Conservation (phyloP, 257 asterid species). For the Ilex asprella region DNA sequence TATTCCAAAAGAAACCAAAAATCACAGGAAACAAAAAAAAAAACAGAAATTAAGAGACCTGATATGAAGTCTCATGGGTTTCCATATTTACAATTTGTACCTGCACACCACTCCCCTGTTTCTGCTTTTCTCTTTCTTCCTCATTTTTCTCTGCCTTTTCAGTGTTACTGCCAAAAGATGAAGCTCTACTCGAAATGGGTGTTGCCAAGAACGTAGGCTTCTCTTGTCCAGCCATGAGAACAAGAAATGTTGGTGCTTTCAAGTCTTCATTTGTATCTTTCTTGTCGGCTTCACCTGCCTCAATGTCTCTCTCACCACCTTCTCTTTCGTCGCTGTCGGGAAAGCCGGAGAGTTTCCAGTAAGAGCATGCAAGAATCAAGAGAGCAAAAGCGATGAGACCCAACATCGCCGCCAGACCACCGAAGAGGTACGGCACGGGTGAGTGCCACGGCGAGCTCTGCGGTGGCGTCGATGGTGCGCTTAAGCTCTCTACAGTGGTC, state of each 20-base stretch:
- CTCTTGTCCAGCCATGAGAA: conserved; percentile 82
- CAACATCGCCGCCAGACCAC: conserved; percentile 86
- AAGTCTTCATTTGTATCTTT: conserved; percentile 10
- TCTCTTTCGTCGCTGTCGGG: conserved; percentile 29
- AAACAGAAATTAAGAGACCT: conserved; percentile 16
- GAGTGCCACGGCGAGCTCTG: conserved; percentile 80
- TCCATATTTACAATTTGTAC: conserved; percentile 12
- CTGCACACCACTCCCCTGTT: conserved; percentile 11
- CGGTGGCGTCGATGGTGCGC: conserved; percentile 9
- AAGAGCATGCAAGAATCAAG: conserved; percentile 73
- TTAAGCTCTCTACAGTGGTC: conserved; percentile 27
- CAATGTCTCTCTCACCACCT: conserved; percentile 42
- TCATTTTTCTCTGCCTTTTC: conserved; percentile 25
- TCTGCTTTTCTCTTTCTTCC: conserved; percentile 14
- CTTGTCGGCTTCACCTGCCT: conserved; percentile 31
- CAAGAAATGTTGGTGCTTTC: conserved; percentile 33
- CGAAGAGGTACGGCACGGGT: conserved; percentile 88
- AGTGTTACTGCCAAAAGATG: conserved; percentile 49
- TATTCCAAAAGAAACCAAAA: background rate
- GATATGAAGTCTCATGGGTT: conserved; percentile 12
- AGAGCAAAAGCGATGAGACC: conserved; percentile 87
- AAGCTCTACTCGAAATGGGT: conserved; percentile 56
- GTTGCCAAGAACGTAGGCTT: conserved; percentile 86
- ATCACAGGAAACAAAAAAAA: background rate
- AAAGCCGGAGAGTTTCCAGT: conserved; percentile 61